Evolutionary conservation across 352 stramenopile species (phyloP).

Genomic region (Poterioochromonas sp.): DNA sequence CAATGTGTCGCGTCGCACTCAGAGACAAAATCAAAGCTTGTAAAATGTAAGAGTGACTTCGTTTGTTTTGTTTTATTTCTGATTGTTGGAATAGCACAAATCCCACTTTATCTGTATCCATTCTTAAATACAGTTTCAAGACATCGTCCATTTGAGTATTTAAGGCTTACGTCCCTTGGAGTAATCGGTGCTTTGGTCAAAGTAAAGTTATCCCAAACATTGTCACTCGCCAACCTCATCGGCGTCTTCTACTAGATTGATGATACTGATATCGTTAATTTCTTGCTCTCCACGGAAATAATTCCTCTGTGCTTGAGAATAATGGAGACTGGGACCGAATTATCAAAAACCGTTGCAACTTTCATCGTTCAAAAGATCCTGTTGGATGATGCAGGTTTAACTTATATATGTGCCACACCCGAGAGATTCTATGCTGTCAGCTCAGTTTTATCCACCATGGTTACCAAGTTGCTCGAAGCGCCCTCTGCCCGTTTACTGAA

Average conservation of each 20-base stretch:
- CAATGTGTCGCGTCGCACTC: conserved; percentile 95
- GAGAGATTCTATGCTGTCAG: conserved; percentile 78
- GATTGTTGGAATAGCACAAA: conserved; percentile 63
- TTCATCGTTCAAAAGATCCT: conserved; percentile 99
- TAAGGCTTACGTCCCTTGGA: conserved; percentile 90
- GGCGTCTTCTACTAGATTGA: no score
- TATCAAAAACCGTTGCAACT: conserved; percentile 96
- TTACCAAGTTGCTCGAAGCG: conserved; percentile 77
- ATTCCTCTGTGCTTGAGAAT: conserved; percentile 96
- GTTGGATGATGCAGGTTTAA: conserved; percentile 92
- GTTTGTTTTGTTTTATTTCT: neutral
- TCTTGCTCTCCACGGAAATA: conserved; percentile 97
- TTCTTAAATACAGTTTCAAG: conserved; percentile 98
- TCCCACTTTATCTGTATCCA: conserved; percentile 95
- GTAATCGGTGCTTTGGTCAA: conserved; percentile 98
- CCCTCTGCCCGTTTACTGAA: conserved; percentile 90
- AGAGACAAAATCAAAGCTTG: conserved; percentile 88
- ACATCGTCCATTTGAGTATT: conserved; percentile 95
- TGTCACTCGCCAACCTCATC: no score
- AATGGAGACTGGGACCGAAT: conserved; percentile 94
- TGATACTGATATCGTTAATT: conserved; percentile 96
- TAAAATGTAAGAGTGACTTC: conserved; percentile 61
- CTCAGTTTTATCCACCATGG: conserved; percentile 93
- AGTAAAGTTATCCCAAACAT: conserved; percentile 40
- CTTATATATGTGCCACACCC: conserved; percentile 96